phyloP scores from a whole-genome alignment of 768 basidiomycete genomes.

The Infundibulicybe gibba region DNA sequence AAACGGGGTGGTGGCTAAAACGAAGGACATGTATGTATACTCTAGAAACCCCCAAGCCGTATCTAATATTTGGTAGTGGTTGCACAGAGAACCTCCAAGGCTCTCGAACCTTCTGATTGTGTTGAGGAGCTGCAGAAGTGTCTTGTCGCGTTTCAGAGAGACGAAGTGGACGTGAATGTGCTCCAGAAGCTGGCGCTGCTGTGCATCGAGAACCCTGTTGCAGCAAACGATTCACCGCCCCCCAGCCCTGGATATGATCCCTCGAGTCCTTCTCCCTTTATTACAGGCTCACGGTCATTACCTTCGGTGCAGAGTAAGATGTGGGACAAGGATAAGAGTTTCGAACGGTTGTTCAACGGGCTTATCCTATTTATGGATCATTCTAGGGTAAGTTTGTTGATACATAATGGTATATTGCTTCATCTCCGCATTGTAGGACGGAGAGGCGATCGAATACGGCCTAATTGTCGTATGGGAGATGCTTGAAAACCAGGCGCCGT shows the following conservation, averaged over 20 bases:
- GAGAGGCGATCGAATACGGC: conserved; percentile 70
- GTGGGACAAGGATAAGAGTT: conserved; percentile 71
- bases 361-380: conserved; percentile 63
- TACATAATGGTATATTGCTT: conserved; percentile 2
- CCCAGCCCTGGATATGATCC: conserved; percentile 50
- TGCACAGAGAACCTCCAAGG: conserved; percentile 42
- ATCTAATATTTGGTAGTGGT: conserved; percentile 32
- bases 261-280: conserved; percentile 56
- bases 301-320: conserved; percentile 50
- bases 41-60: conserved; percentile 3
- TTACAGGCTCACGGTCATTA: conserved; percentile 31
- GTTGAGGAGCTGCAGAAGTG: conserved; percentile 50
- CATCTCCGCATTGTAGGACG: conserved; percentile 37
- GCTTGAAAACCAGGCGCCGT: conserved; percentile 66
- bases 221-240: conserved; percentile 53
- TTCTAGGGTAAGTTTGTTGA: conserved; percentile 44
- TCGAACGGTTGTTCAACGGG: conserved; percentile 66
- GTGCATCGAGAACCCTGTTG: conserved; percentile 55
- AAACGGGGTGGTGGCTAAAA: conserved; percentile 84
- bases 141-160: conserved; percentile 51
- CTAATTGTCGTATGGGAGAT: conserved; percentile 84
- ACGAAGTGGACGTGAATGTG: conserved; percentile 43
- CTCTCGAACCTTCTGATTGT: conserved; percentile 32
- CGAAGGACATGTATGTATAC: conserved; percentile 56
- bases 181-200: conserved; percentile 67